phyloP scores from a whole-genome alignment of 2,329 filamentous ascomycete species.

The Zelopaecilomyces penicillatus region DNA sequence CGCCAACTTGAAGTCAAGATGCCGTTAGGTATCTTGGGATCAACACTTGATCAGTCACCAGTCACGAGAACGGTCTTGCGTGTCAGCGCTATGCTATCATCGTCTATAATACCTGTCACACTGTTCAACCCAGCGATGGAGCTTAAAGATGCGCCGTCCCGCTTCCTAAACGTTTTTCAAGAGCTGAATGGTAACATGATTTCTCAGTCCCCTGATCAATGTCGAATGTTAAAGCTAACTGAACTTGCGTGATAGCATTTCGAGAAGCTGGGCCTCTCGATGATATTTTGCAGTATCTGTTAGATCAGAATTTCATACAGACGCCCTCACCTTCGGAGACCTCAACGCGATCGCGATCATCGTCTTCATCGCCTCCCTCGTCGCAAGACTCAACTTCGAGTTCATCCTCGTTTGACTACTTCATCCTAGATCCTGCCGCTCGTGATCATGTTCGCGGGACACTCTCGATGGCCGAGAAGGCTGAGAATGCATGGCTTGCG shows the following conservation, averaged over 20 bases:
- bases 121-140: slow-evolving; percentile 10
- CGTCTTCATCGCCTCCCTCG: slow-evolving; percentile 11
- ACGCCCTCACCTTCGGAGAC: slow-evolving; percentile 11
- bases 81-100: slow-evolving; percentile 19
- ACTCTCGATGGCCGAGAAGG: slow-evolving; percentile 12
- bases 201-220: background rate
- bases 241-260: slow-evolving; percentile 8
- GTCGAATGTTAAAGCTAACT: background rate
- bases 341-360: slow-evolving; percentile 2
- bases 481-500: slow-evolving; percentile 16
- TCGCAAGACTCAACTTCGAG: slow-evolving; percentile 10
- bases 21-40: slow-evolving; percentile 11
- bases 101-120: slow-evolving; percentile 14
- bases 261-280: slow-evolving; percentile 14
- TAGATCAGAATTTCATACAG: slow-evolving; percentile 18
- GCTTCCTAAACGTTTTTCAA: slow-evolving; percentile 10
- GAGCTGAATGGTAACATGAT: slow-evolving; percentile 11
- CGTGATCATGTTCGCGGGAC: slow-evolving; percentile 14
- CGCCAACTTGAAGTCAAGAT: slow-evolving; percentile 6
- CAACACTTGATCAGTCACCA: slow-evolving; percentile 17
- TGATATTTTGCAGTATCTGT: slow-evolving; percentile 15
- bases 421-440: slow-evolving; percentile 15
- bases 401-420: slow-evolving; percentile 12
- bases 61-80: slow-evolving; percentile 14
- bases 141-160: slow-evolving; percentile 8